phyloP scores from a whole-genome alignment of 2,329 filamentous ascomycete genomes.

The Penicillium concentricum region DNA sequence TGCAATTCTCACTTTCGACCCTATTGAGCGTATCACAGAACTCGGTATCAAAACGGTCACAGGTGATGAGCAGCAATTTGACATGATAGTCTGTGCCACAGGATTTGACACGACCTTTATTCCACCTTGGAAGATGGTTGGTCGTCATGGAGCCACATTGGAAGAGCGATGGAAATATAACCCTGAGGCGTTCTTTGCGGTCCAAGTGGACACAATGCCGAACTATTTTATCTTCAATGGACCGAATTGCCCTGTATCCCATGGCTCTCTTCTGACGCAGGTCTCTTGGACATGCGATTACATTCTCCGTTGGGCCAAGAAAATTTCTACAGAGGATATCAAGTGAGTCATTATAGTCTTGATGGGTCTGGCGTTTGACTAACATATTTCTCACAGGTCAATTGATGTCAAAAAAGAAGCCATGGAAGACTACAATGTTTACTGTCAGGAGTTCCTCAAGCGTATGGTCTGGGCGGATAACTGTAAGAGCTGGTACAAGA shows the following conservation, averaged over 20 bases:
- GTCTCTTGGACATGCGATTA: constrained; percentile 6
- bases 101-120: constrained; percentile 33
- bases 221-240: constrained; percentile 38
- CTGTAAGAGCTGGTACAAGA: constrained; percentile 34
- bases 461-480: constrained; percentile 30
- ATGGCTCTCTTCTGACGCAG: constrained; percentile 26
- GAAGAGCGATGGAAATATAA: constrained; percentile 26
- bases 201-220: constrained; percentile 25
- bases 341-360: constrained; percentile 17
- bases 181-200: constrained; percentile 27
- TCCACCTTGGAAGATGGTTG: constrained; percentile 28
- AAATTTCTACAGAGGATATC: constrained; percentile 35
- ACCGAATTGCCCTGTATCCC: constrained; percentile 27
- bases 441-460: constrained; percentile 34
- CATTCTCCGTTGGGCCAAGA: constrained; percentile 26
- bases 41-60: constrained; percentile 24
- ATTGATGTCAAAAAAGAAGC: constrained; percentile 27
- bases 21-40: constrained; percentile 36
- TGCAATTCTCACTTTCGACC: constrained; percentile 30
- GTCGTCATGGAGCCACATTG: constrained; percentile 25
- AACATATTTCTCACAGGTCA: constrained; percentile 8
- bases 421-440: constrained; percentile 36
- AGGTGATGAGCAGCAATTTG: constrained; percentile 22
- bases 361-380: background rate
- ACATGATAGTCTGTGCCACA: constrained; percentile 34